These are phyloP conservation scores for Diaporthe amygdali DNA, from an alignment of 2,329 filamentous ascomycete species.

Conservation along the genomic window DNA sequence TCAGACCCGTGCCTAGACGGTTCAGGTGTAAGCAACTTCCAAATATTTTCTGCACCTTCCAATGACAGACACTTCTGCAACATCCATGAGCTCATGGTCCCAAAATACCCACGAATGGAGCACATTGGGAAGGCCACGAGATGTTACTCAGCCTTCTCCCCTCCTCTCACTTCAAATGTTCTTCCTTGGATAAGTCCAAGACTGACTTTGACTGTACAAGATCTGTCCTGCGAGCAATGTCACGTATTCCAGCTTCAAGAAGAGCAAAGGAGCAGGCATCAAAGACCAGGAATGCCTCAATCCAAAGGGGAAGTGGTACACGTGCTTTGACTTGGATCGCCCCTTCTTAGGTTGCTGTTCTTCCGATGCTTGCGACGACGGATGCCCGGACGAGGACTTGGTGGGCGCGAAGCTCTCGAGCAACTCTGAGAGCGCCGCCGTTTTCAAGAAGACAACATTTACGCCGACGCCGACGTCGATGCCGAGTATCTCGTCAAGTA, in stretches of 20 bases:
- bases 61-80: no score
- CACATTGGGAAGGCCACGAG: neutral
- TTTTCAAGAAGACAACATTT: constrained; percentile 19
- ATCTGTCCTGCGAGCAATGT: constrained; percentile 38
- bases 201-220: neutral
- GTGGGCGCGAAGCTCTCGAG: constrained; percentile 34
- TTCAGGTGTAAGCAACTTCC: constrained; percentile 29
- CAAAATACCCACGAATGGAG: neutral
- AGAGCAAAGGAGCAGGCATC: constrained; percentile 32
- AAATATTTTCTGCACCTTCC: neutral
- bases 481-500: neutral
- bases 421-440: constrained; percentile 13
- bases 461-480: neutral
- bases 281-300: constrained; percentile 38
- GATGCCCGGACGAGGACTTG: constrained; percentile 32
- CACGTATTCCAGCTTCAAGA: constrained; percentile 35
- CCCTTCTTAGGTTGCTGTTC: constrained; percentile 47
- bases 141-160: neutral
- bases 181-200: neutral
- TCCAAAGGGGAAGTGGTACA: constrained; percentile 37
- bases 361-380: constrained; percentile 37
- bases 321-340: constrained; percentile 34
- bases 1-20: constrained; percentile 39
- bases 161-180: neutral
- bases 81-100: neutral